phyloP scores from a whole-genome alignment of 371 early-diverging fungal genomes.

The Dinochytrium kinnereticum region DNA sequence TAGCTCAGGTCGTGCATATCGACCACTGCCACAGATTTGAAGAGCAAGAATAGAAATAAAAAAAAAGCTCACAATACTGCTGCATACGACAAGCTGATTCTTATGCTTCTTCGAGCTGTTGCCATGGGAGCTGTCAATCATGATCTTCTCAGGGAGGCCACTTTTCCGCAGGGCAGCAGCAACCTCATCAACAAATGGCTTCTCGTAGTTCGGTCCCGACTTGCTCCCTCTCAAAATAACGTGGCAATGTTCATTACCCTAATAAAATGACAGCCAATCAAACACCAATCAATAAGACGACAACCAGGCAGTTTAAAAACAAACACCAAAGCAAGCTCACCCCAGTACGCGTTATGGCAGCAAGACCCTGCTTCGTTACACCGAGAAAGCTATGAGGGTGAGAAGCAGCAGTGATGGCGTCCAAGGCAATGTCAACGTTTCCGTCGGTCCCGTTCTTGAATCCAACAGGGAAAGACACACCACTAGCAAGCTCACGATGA shows the following conservation, averaged over 20 bases:
- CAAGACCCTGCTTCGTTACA: constrained; percentile 94
- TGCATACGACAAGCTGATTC: constrained; percentile 84
- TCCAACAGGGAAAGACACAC: constrained; percentile 91
- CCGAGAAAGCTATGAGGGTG: constrained; percentile 91
- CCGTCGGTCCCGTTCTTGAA: constrained; percentile 92
- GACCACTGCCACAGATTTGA: too few species aligned
- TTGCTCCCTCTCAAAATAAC: constrained; percentile 90
- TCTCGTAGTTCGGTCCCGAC: constrained; percentile 87
- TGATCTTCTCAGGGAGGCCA: constrained; percentile 61
- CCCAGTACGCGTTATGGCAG: constrained; percentile 87
- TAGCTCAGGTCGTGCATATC: too few species aligned
- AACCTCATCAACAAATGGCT: constrained; percentile 40
- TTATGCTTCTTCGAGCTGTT: constrained; percentile 81
- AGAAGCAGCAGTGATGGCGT: constrained; percentile 80
- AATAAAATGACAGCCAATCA: background rate
- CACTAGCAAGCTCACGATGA: constrained; percentile 77
- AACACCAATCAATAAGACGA: background rate
- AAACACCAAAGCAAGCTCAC: constrained; percentile 34
- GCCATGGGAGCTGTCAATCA: constrained; percentile 96
- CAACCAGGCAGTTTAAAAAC: constrained; percentile 10
- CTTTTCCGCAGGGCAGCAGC: constrained; percentile 36
- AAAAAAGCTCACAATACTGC: constrained; percentile 45
- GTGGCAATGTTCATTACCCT: constrained; percentile 84
- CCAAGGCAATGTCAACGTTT: constrained; percentile 81
- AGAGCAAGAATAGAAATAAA: too few species aligned